Conservation (phyloP, 176 grass and related monocot species). For the Thalia dealbata region DNA sequence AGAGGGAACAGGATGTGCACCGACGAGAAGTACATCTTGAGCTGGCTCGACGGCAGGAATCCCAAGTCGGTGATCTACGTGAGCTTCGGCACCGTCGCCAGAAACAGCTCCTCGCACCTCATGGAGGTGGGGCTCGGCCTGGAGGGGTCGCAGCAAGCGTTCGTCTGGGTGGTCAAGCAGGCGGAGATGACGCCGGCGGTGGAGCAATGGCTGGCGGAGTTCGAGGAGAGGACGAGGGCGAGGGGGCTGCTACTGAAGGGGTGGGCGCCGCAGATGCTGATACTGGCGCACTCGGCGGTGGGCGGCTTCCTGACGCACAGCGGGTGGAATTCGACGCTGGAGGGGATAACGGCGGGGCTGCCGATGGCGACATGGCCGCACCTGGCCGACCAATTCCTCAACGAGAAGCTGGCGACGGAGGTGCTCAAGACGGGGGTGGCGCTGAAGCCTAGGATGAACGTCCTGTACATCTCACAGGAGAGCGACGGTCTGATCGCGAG, state of each 20-base stretch:
- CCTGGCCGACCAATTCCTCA: no score
- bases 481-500: no score
- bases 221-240: not conserved
- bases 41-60: slow-evolving; percentile 5
- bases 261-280: slow-evolving; percentile 32
- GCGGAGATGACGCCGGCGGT: not conserved
- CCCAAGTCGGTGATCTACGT: no score
- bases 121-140: not conserved
- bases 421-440: no score
- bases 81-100: not conserved
- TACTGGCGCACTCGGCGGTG: no score
- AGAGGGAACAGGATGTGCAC: not conserved
- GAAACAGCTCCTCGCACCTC: not conserved
- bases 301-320: no score
- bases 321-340: no score
- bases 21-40: not conserved
- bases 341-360: no score
- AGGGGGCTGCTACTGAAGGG: slow-evolving; percentile 5
- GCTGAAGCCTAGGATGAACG: no score
- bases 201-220: slow-evolving; percentile 1
- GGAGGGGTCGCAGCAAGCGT: not conserved
- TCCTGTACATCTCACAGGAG: no score
- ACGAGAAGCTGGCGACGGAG: no score
- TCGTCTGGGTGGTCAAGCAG: slow-evolving; percentile 4
- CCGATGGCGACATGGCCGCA: no score